phyloP scores from a whole-genome alignment of 306 rosid species.

The Canavalia gladiata region DNA sequence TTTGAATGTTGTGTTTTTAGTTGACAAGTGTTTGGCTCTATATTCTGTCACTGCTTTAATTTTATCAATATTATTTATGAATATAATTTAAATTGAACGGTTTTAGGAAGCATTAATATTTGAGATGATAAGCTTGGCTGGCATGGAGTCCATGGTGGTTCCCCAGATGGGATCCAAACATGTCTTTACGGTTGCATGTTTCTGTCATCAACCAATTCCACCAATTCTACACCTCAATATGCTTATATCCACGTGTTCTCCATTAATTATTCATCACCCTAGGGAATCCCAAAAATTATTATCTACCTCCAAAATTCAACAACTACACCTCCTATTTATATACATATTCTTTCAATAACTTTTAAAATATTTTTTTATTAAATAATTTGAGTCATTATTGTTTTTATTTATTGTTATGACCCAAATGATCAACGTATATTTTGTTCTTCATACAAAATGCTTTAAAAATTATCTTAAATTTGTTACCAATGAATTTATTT shows the following conservation, averaged over 20 bases:
- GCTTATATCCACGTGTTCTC: background rate
- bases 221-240: background rate
- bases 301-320: conserved; percentile 6
- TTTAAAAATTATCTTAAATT: too few species aligned
- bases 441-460: too few species aligned
- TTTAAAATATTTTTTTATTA: background rate
- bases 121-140: too few species aligned
- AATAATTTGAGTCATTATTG: background rate
- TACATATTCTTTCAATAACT: background rate
- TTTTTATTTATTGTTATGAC: too few species aligned
- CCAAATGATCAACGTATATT: too few species aligned
- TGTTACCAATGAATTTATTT: too few species aligned
- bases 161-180: background rate
- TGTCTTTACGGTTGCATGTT: conserved; percentile 30
- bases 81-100: background rate
- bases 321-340: background rate
- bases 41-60: too few species aligned
- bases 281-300: background rate
- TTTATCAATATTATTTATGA: background rate
- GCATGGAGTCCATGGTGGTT: too few species aligned
- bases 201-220: conserved; percentile 14
- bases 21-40: too few species aligned
- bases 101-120: background rate
- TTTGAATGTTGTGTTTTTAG: too few species aligned
- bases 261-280: background rate